A percentile compares a stretch with the other conserved stretches of the same genome.
Conservation (phyloP, 495 filamentous ascomycete genomes). For the Penicillium paradoxum region DNA sequence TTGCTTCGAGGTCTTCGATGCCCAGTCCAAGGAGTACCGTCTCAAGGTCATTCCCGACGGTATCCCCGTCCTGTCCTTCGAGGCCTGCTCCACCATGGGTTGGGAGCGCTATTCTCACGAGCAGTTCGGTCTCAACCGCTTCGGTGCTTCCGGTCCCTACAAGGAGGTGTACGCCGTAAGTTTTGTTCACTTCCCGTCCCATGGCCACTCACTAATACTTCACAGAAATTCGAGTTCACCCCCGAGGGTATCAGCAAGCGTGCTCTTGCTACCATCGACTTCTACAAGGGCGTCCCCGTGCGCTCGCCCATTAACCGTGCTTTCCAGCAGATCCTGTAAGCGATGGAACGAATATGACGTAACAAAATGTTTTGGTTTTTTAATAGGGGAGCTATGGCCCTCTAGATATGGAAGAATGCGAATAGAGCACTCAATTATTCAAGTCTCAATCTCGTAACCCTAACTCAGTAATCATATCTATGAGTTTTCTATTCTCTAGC, state of each 20-base stretch:
- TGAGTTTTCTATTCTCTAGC: not conserved
- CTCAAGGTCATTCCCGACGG: slow-evolving; percentile 88
- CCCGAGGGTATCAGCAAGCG: slow-evolving; percentile 95
- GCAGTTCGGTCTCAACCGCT: slow-evolving; percentile 98
- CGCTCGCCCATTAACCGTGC: slow-evolving; percentile 93
- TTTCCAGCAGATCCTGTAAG: slow-evolving; percentile 48
- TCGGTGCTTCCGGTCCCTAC: slow-evolving; percentile 94
- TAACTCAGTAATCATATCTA: not conserved
- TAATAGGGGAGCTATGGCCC: slow-evolving; percentile 23
- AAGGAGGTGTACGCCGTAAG: slow-evolving; percentile 94
- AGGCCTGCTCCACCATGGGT: slow-evolving; percentile 88
- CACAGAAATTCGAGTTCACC: slow-evolving; percentile 97
- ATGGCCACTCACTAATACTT: slow-evolving; percentile 3
- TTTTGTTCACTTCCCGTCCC: slow-evolving; percentile 5
- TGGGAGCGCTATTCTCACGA: slow-evolving; percentile 99
- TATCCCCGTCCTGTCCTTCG: slow-evolving; percentile 88
- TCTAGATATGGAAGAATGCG: slow-evolving; percentile 22
- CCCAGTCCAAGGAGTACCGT: slow-evolving; percentile 88
- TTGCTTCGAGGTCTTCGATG: slow-evolving; percentile 96
- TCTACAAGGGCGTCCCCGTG: slow-evolving; percentile 89
- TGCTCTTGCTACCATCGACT: slow-evolving; percentile 82
- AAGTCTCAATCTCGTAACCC: not conserved
- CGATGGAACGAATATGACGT: slow-evolving; percentile 12
- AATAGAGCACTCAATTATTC: slow-evolving; percentile 26
- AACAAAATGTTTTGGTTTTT: slow-evolving; percentile 29